phyloP scores from a whole-genome alignment of 805 yeast species.

The Kodamaea leandrae region DNA sequence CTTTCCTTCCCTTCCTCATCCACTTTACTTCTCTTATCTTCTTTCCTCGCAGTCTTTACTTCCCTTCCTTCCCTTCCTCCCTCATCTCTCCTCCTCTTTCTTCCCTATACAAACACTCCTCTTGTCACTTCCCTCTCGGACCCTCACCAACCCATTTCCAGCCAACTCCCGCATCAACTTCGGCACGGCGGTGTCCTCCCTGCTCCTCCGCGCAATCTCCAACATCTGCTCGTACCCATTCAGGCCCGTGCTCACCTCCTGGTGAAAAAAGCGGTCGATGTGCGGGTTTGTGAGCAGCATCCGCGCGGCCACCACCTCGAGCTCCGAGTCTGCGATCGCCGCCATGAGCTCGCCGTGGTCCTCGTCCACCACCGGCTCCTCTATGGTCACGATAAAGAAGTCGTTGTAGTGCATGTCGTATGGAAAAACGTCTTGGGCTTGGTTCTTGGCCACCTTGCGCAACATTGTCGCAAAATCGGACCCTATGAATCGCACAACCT shows the following conservation, averaged over 20 bases:
- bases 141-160: slow-evolving; percentile 19
- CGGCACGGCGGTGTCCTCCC: slow-evolving; percentile 7
- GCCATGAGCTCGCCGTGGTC: slow-evolving; percentile 26
- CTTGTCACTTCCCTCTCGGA: slow-evolving; percentile 18
- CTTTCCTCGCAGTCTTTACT: too few relatives aligned
- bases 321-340: slow-evolving; percentile 20
- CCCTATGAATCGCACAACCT: slow-evolving; percentile 1
- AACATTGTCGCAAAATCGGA: background rate
- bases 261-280: slow-evolving; percentile 17
- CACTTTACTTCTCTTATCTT: background rate
- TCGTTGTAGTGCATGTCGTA: slow-evolving; percentile 29
- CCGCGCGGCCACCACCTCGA: slow-evolving; percentile 29
- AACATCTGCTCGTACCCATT: slow-evolving; percentile 19
- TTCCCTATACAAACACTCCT: slow-evolving; percentile 16
- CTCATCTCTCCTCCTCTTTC: background rate
- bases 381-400: slow-evolving; percentile 31
- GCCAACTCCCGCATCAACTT: slow-evolving; percentile 21
- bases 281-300: slow-evolving; percentile 15
- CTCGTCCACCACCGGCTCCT: slow-evolving; percentile 21
- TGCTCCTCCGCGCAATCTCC: slow-evolving; percentile 10
- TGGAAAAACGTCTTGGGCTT: slow-evolving; percentile 15
- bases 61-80: background rate
- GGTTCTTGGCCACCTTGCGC: background rate
- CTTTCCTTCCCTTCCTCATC: background rate
- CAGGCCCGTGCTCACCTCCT: slow-evolving; percentile 1